These are phyloP conservation scores for Eucalyptus tenuipes DNA, from an alignment of 345 rosid genomes.

Conservation along the genomic window DNA sequence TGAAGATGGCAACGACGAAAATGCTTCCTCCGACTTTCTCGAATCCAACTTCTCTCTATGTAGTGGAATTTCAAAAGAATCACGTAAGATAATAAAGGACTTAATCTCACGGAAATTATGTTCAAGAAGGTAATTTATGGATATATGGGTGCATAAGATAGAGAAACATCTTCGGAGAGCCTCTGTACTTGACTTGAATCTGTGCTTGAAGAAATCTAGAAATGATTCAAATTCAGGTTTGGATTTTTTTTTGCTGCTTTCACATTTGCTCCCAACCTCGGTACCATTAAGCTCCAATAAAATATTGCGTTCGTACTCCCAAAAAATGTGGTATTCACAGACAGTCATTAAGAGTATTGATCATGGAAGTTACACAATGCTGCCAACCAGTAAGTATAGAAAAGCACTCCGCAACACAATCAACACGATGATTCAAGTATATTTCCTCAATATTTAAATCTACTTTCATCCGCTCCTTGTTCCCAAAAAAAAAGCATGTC, in stretches of 20 bases:
- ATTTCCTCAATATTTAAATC: not conserved
- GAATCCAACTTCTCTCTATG: not conserved
- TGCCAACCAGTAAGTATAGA: not conserved
- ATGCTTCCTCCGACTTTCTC: not conserved
- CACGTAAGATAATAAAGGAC: not conserved
- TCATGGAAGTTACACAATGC: not conserved
- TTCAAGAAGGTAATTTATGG: not conserved
- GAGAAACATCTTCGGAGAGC: not conserved
- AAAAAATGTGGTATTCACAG: not conserved
- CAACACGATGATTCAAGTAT: constrained; percentile 3
- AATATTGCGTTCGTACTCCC: not conserved
- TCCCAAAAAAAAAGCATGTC: constrained; percentile 7
- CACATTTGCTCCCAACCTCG: not conserved
- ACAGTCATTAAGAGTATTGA: not conserved
- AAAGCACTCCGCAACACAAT: constrained; percentile 1
- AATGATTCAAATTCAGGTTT: not conserved
- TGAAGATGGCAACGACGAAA: not conserved
- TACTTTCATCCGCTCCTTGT: not conserved
- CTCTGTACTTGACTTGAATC: not conserved
- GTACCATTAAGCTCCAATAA: not conserved
- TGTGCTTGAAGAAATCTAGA: not conserved
- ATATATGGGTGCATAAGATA: not conserved
- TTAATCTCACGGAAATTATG: not conserved
- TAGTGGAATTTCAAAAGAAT: not conserved
- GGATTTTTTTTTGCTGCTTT: not conserved